Evolutionary conservation across 306 rosid species (phyloP), one percentile per base, ranked within the genome.

Genomic region (Gastrolobium bilobum): DNA sequence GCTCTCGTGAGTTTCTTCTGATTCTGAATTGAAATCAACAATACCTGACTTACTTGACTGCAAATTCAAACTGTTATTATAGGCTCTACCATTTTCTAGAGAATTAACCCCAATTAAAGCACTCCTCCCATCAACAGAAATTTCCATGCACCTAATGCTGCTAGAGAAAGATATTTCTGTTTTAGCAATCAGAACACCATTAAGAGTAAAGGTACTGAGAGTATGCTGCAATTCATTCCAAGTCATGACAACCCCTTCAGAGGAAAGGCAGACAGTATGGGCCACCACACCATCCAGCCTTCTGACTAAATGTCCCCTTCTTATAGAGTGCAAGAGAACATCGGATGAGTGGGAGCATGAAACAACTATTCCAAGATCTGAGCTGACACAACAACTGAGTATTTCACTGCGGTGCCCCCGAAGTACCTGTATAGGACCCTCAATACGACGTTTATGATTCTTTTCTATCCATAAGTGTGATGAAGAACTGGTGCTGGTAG

Each of bases 371-470:
- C 94, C 98, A 56, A 95, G 89, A 87, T 91, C 98, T 79, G 98
- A 93, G 86, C 84, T 90, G 78, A 95, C 94, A 85, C 94, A 95
- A 76, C 99, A 95, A 82, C 91, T 83, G 58, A 83, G 90, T 80
- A 95, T 81, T 87, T 95, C 99, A 71, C 83, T 77, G 14, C 54
- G 90, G 90, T 95, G 99, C 75, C 99, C 99, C 7, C 95, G 87
- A 76, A 95, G 97, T 71, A 91, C 89, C 26, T 91, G 87, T 59
- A 95, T 72, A 79, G 99, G 99, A 78, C 99, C 99, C 84, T 93
- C 98, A 80, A 95, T 90, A 62, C 87, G 88, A 82, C 46, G 84
- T 84, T 81, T 93, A 79, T 82, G 71, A 70, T 81, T 90, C 88
- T 90, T 95, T 60, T 95, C 98, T 20, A 75, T 80, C 80, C 84